phyloP scores from a whole-genome alignment of 2,329 filamentous ascomycete genomes.

The Colletotrichum tabaci region DNA sequence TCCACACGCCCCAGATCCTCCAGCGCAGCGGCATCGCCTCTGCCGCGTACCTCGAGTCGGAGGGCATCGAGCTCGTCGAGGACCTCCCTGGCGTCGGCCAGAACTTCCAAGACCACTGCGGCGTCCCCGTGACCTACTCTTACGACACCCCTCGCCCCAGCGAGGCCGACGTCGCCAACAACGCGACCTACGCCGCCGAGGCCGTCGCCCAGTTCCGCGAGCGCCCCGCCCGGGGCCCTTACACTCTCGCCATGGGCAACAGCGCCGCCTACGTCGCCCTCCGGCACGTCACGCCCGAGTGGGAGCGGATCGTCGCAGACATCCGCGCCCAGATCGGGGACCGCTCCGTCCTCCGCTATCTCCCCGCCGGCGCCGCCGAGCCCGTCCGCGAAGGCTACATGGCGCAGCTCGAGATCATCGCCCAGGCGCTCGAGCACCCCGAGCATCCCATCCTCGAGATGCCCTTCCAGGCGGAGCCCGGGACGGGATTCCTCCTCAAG shows the following conservation, averaged over 20 bases:
- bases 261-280: conserved; percentile 50
- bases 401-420: conserved; percentile 47
- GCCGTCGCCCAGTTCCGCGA: conserved; percentile 50
- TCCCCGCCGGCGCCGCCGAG: conserved; percentile 41
- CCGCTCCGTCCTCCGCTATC: conserved; percentile 43
- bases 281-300: conserved; percentile 45
- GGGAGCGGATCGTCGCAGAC: conserved; percentile 44
- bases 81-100: conserved; percentile 66
- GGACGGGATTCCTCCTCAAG: conserved; percentile 48
- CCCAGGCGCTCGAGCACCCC: conserved; percentile 48
- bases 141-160: conserved; percentile 36
- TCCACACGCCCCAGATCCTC: conserved; percentile 67
- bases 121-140: conserved; percentile 32
- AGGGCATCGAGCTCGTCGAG: conserved; percentile 60
- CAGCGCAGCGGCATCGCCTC: conserved; percentile 66
- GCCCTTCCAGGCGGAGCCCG: conserved; percentile 47
- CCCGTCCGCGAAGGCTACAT: conserved; percentile 47
- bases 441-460: conserved; percentile 50
- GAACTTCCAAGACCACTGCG: conserved; percentile 61
- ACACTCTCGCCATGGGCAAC: conserved; percentile 53
- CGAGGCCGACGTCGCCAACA: conserved; percentile 44
- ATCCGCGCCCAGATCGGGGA: conserved; percentile 47
- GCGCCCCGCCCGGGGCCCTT: conserved; percentile 53
- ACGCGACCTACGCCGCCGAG: conserved; percentile 51
- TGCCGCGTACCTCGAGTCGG: conserved; percentile 55